Conservation (phyloP, 257 asterid species). For the Ballota nigra region DNA sequence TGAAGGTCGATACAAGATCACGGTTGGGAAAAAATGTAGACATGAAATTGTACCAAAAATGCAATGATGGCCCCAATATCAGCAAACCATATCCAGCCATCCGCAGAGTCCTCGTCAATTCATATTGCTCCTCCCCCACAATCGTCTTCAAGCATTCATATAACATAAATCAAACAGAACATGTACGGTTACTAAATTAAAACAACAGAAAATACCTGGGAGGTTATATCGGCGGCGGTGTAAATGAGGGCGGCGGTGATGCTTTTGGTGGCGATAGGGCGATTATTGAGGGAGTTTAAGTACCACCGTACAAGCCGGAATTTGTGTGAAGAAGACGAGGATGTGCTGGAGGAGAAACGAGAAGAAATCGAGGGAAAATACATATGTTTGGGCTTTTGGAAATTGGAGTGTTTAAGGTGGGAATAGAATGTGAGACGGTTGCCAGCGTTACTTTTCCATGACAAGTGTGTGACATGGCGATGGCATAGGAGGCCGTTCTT, state of each 20-base stretch:
- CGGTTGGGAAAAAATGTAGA: slow-evolving; percentile 59
- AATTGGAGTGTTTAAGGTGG: slow-evolving; percentile 35
- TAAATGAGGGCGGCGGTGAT: slow-evolving; percentile 68
- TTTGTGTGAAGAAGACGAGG: slow-evolving; percentile 34
- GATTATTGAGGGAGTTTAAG: slow-evolving; percentile 50
- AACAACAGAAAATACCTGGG: slow-evolving; percentile 55
- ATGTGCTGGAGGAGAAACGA: slow-evolving; percentile 12
- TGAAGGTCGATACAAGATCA: slow-evolving; percentile 64
- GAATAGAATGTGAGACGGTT: slow-evolving; percentile 31
- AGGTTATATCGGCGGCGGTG: slow-evolving; percentile 77
- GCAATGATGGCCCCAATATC: slow-evolving; percentile 55
- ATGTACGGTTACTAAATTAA: not conserved
- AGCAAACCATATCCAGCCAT: slow-evolving; percentile 61
- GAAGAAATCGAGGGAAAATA: slow-evolving; percentile 24
- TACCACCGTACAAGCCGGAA: slow-evolving; percentile 64
- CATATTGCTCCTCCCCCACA: slow-evolving; percentile 43
- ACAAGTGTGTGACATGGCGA: slow-evolving; percentile 3
- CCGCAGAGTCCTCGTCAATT: slow-evolving; percentile 45
- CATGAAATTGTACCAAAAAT: slow-evolving; percentile 60
- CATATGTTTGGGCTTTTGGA: slow-evolving; percentile 28
- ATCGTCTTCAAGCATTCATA: slow-evolving; percentile 33
- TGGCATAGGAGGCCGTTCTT: slow-evolving; percentile 18
- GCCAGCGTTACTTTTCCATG: slow-evolving; percentile 5
- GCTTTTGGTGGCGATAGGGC: slow-evolving; percentile 79
- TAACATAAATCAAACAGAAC: not conserved